Base-by-base conservation (phyloP, 345 rosid genomes). In the Acer yangbiense region DNA sequence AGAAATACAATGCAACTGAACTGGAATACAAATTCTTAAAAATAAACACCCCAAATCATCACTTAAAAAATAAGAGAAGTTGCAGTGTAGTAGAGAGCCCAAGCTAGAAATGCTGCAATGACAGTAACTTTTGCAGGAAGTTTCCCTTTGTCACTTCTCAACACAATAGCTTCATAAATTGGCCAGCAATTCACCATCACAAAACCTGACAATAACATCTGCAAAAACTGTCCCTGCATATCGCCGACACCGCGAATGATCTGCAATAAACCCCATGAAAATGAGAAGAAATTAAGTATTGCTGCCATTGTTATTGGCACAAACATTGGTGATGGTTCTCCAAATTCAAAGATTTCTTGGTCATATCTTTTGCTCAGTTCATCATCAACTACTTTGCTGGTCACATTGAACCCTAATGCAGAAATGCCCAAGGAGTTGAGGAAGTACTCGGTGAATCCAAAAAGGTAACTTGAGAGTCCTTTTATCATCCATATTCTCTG, bases 401-500 rank as follows among this genome's bases (percentile, higher is more conserved):
- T 92, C 67, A 92, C 76, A 44, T 78, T 86, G 80, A 91, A 95
- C 1, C 88, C 92, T 0, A 62, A 79, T 0, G 85, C 21, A 16
- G 91, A 80, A 16, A 93, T 61, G 61, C 92, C 92, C 4, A 89
- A 61, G 70, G 69, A 72, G 71, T 85, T 86, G 64, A 89, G 89
- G 0, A 77, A 9, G 84, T 66, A 92, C 80, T 91, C 92, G 10
- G 78, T 12, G 10, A 68, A 18, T 7, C 91, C 90, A 55, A 87
- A 87, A 0, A 84, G 27, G 72, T 6, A 77, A 65, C 92, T 72
- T 23, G 95, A 71, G 1, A 86, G 8, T 8, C 94, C 90, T 64
- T 83, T 86, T 41, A 95, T 75, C 66, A 76, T 27, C 90, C 89
- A 92, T 61, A 89, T 86, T 64, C 96, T 85, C 71, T 85, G 96